A percentile compares a stretch with the other conserved stretches of the same genome.
Conservation (phyloP, 2,329 filamentous ascomycete species). For the Colletotrichum graminicola region DNA sequence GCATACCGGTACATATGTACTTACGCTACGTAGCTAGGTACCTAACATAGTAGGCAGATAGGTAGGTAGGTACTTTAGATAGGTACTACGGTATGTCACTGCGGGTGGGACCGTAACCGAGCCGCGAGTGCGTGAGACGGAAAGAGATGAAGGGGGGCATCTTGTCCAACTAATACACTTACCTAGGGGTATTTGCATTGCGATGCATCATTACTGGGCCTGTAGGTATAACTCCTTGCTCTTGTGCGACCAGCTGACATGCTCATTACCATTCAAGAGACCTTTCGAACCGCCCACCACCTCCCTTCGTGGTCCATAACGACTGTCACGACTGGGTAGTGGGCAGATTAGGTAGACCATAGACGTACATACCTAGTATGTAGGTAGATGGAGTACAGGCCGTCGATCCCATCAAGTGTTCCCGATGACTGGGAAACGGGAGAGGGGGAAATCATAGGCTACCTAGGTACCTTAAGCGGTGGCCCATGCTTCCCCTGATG, state of each 20-base stretch:
- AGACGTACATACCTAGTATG: not conserved
- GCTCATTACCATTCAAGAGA: not conserved
- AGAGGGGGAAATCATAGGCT: not conserved
- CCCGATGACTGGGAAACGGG: conserved; percentile 35
- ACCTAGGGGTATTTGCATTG: not conserved
- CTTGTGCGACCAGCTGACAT: not conserved
- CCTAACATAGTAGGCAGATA: too few relatives aligned
- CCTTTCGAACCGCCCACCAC: not conserved
- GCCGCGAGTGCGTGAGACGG: conserved; percentile 12
- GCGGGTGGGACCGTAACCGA: conserved; percentile 29
- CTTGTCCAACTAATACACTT: not conserved
- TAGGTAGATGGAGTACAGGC: not conserved
- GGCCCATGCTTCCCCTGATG: conserved; percentile 32
- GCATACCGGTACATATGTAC: too few relatives aligned
- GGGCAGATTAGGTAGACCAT: not conserved
- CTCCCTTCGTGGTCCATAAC: not conserved
- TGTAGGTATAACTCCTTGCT: not conserved
- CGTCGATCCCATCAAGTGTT: conserved; percentile 9
- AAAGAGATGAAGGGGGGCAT: conserved; percentile 5
- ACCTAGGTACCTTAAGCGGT: conserved; percentile 33
- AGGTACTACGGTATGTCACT: not conserved
- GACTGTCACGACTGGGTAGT: not conserved
- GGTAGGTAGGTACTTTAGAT: too few relatives aligned
- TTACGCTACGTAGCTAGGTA: too few relatives aligned
- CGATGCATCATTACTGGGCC: not conserved